These are phyloP conservation scores for Albizia julibrissin DNA, from an alignment of 306 rosid species.

Conservation along the genomic window DNA sequence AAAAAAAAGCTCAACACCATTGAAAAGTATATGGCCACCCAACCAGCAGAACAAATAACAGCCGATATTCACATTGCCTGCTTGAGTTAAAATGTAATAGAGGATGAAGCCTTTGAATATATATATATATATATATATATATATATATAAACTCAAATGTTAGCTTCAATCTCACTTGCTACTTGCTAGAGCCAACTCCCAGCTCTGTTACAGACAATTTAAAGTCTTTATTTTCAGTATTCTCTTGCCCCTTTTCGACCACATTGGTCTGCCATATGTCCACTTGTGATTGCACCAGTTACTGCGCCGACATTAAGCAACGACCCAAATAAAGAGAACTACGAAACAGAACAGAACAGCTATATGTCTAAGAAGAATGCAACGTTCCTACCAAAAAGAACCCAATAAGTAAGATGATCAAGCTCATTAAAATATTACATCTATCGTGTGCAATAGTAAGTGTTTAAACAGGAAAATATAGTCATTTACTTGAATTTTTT, in stretches of 20 bases:
- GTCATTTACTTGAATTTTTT: not conserved
- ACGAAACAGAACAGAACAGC: not conserved
- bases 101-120: too few species aligned
- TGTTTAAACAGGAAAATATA: not conserved
- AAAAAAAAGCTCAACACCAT: not conserved
- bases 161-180: not conserved
- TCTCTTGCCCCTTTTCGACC: slow-evolving; percentile 9
- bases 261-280: slow-evolving; percentile 3
- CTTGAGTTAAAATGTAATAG: too few species aligned
- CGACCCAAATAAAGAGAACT: slow-evolving; percentile 10
- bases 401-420: not conserved
- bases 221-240: not conserved
- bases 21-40: slow-evolving; percentile 9
- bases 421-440: not conserved
- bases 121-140: too few species aligned
- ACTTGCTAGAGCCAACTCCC: not conserved
- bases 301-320: not conserved
- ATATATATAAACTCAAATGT: not conserved
- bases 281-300: slow-evolving; percentile 1
- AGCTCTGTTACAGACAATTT: not conserved
- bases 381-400: not conserved
- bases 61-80: slow-evolving; percentile 14
- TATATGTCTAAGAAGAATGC: not conserved
- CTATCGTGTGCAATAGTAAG: not conserved
- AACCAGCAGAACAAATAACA: not conserved